These are phyloP conservation scores for Colletotrichum kahawae DNA, from an alignment of 2,329 filamentous ascomycete species.

Conservation along the genomic window DNA sequence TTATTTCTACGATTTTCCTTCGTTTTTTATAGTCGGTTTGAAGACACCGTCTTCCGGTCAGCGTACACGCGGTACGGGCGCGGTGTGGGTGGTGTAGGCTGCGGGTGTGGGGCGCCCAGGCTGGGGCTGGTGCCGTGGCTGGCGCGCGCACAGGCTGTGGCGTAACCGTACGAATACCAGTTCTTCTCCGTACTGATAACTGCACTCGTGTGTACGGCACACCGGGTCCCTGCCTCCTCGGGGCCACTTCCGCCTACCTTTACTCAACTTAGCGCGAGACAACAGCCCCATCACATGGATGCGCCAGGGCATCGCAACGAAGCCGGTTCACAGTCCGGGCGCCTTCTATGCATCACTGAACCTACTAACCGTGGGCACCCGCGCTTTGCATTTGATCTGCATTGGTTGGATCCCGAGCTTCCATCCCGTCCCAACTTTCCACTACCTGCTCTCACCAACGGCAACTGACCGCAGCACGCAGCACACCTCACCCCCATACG, in stretches of 20 bases:
- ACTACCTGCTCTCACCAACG: not conserved
- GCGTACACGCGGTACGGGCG: no score
- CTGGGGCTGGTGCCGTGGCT: no score
- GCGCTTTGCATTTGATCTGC: not conserved
- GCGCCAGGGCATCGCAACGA: not conserved
- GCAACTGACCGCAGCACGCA: not conserved
- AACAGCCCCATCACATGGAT: not conserved
- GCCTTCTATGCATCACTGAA: not conserved
- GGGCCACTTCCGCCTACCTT: not conserved
- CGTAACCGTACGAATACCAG: no score
- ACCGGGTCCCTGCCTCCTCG: not conserved
- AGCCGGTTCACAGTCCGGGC: not conserved
- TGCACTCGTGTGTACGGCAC: no score
- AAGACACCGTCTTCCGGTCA: no score
- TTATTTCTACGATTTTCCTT: no score
- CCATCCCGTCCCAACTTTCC: not conserved
- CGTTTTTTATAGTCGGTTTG: no score
- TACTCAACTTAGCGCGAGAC: conserved; percentile 3
- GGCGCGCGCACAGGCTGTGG: no score
- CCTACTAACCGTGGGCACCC: not conserved
- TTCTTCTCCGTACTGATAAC: no score
- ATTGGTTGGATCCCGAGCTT: conserved; percentile 1
- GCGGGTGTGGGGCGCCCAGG: no score
- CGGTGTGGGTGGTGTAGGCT: no score
- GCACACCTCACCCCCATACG: not conserved